Evolutionary conservation across 192 early-diverging fungal species (phyloP), one percentile per base, ranked within the genome.

Genomic region (Entomortierella chlamydospora): DNA sequence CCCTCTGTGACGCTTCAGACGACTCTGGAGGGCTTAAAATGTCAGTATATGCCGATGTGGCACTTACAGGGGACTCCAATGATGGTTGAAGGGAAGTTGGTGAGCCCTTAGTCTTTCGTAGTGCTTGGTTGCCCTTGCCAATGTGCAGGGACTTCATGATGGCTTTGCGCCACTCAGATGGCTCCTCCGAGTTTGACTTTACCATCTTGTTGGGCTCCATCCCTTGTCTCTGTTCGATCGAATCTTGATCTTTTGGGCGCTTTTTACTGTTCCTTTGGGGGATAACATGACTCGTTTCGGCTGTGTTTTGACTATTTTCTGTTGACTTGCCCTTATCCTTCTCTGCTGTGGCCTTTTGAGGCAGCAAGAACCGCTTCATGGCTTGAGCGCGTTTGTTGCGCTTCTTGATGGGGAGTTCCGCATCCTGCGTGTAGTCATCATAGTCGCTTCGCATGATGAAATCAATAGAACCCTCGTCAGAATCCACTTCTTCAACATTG

Each of bases 351-450:
- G 31, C 3, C 22, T 61, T 62, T 31, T 61, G 51, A 1, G 26
- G 51, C 13, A 61, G 51, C 61, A 68, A 39, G 39, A 77, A 58
- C 15, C 73, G 59, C 60, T 77, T 77, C 73, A 77, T 58, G 25
- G 64, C 57, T 22, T 55, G 31, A 18, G 60, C 25, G 17, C 73
- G 73, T 47, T 63, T 77, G 52, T 25, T 77, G 43, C 66, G 73
- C 25, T 77, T 77, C 66, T 77, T 77, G 34, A 77, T 65, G 45
- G 73, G 73, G 17, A 68, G 53, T 28, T 77, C 73, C 2, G 73
- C 73, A 52, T 68, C 68, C 29, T 68, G 73, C 13, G 73, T 77
- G 22, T 77, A 77, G 31, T 77, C 73, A 18, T 68, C 64, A 55
- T 77, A 77, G 17, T 77, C 73, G 26, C 41, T 52, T 2, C 65